A percentile compares a stretch with the other conserved stretches of the same genome.
phyloP scores from a whole-genome alignment of 139 green algal species.

The Coccomyxa sp. region DNA sequence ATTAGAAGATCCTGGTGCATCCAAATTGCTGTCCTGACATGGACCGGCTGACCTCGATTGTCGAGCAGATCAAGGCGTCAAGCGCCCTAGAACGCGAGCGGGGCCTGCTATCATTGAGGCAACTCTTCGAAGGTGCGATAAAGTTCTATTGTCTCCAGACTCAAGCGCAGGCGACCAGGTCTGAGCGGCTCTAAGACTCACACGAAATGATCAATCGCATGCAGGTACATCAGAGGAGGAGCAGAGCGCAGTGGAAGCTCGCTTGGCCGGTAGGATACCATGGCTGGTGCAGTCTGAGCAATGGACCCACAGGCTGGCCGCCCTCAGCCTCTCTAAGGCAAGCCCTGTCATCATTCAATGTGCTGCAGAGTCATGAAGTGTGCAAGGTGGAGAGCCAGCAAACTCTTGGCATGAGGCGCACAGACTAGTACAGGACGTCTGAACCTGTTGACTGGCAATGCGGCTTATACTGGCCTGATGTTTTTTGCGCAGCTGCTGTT shows the following conservation, averaged over 20 bases:
- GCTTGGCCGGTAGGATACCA: not conserved
- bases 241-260: not conserved
- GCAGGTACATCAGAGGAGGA: not conserved
- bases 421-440: not conserved
- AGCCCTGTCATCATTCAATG: not conserved
- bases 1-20: not conserved
- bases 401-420: no score
- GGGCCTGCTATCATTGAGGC: not conserved
- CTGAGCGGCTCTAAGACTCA: not conserved
- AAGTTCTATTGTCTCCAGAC: not conserved
- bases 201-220: not conserved
- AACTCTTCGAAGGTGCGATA: not conserved
- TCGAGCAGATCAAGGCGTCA: not conserved
- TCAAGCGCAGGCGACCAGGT: not conserved
- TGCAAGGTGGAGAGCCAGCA: no score
- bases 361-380: not conserved
- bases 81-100: not conserved
- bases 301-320: conserved; percentile 10
- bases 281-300: not conserved
- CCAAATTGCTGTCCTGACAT: not conserved
- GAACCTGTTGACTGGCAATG: not conserved
- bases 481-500: not conserved
- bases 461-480: not conserved
- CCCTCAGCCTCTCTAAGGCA: conserved; percentile 7
- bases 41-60: not conserved